Base-by-base conservation (phyloP, 1,284 basidiomycete species). In the Farysia itapuensis region DNA sequence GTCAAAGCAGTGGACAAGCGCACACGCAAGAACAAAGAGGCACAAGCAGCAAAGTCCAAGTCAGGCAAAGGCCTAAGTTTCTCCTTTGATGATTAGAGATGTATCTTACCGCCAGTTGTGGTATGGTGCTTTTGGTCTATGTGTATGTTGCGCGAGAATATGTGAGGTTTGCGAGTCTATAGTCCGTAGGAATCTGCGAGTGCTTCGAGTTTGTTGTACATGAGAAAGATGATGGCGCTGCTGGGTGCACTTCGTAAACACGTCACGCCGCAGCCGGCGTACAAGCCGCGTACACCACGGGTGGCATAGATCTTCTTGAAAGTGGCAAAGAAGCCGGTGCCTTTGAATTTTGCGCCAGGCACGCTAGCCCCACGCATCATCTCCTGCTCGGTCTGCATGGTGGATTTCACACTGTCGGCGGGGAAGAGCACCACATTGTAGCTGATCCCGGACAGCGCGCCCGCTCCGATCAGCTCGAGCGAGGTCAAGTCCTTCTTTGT, bases 341-440 rank as follows among this genome's bases (percentile, higher is more conserved):
- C 53, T 23, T 78, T 70, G 2, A 86, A 85, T 16, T 43, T 43
- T 19, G 44, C 35, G 13, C 45, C 50, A 8, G 43, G 40, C n/a
- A 43, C 23, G 9, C 16, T 19, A 6, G 43, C 20, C 4, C 43
- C 41, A 0, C 45, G 48, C 8, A 85, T 81, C 54, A 96, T 81
- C 79, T 96, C 93, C 41, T 88, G 87, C 77, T 87, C 87, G 0
- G 94, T 97, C 81, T 97, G 94, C 77, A 98, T 89, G 33, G 90
- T 84, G 63, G 87, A 90, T 80, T 98, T 98, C 72, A 97, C 84
- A 25, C 88, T 88, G 78, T 98, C 94, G 12, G 92, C 92, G 7
- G 71, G 73, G 52, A 74, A 74, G 15, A 75, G 65, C 21, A 72
- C 67, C 14, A 74, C 66, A 68, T 90, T 94, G 80, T 91, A 96